phyloP scores from a whole-genome alignment of 208 protist species.

The Polymyxa betae region DNA sequence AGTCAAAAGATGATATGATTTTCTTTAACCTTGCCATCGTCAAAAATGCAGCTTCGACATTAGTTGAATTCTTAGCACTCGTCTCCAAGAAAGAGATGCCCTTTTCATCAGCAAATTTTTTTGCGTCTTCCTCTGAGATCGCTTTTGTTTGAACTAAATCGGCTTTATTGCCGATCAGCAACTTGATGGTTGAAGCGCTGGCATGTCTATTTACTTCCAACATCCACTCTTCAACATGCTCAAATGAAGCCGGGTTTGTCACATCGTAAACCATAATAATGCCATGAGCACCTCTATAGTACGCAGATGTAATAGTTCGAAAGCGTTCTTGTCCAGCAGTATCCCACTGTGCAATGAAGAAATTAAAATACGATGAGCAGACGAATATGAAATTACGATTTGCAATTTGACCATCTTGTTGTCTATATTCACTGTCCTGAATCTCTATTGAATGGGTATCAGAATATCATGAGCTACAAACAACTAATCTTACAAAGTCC shows the following conservation, averaged over 20 bases:
- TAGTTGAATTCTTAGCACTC: slow-evolving; percentile 66
- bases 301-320: slow-evolving; percentile 73
- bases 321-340: slow-evolving; percentile 79
- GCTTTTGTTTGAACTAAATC: slow-evolving; percentile 66
- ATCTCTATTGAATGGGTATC: too few species aligned
- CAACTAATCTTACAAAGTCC: slow-evolving; percentile 69
- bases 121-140: slow-evolving; percentile 67
- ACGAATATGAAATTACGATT: slow-evolving; percentile 60
- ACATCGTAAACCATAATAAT: slow-evolving; percentile 78
- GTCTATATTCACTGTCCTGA: slow-evolving; percentile 69
- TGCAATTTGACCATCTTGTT: slow-evolving; percentile 73
- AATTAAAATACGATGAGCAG: background rate
- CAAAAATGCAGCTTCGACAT: slow-evolving; percentile 59
- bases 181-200: slow-evolving; percentile 64
- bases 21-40: slow-evolving; percentile 37
- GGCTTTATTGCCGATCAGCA: slow-evolving; percentile 74
- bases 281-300: slow-evolving; percentile 72
- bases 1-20: background rate
- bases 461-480: slow-evolving; percentile 54
- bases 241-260: slow-evolving; percentile 71
- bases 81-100: slow-evolving; percentile 72
- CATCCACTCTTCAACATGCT: slow-evolving; percentile 71
- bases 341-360: slow-evolving; percentile 71
- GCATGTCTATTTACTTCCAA: slow-evolving; percentile 69
- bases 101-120: slow-evolving; percentile 67